Percentiles rank a stretch among this genome's conserved stretches.
Conservation (phyloP, 106 monocot species). For the Alisma plantagoaquatica region DNA sequence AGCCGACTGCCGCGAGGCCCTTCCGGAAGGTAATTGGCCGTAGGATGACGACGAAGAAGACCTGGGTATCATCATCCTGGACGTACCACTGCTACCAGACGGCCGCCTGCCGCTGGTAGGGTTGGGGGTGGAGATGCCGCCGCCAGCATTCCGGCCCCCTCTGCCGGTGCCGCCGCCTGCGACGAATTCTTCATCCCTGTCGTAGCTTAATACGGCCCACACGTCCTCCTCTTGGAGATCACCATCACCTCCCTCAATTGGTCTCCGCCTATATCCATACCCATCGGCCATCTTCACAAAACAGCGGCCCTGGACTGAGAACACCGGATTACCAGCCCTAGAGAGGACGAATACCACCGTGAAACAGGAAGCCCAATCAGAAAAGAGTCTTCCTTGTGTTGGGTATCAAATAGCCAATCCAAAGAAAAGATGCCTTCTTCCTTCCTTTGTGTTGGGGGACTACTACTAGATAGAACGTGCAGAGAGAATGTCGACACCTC, state of each 20-base stretch:
- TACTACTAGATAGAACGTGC: too few relatives aligned
- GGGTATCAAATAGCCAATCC: too few relatives aligned
- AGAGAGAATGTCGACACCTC: too few relatives aligned
- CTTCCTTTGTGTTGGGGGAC: too few relatives aligned
- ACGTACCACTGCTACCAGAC: too few relatives aligned
- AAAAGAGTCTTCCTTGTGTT: too few relatives aligned
- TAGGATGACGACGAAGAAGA: conserved; percentile 2
- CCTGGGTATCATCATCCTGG: conserved; percentile 22
- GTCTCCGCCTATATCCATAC: background rate
- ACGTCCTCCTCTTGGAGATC: conserved; percentile 23
- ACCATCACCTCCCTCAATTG: background rate
- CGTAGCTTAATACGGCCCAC: conserved; percentile 13
- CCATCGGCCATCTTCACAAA: conserved; percentile 1
- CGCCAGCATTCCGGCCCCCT: background rate
- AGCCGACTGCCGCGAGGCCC: conserved; percentile 23
- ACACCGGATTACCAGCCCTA: too few relatives aligned
- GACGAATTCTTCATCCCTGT: conserved; percentile 1
- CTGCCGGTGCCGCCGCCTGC: background rate
- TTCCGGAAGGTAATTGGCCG: background rate
- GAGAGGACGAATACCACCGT: too few relatives aligned
- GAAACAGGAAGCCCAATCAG: too few relatives aligned
- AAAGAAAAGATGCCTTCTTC: too few relatives aligned
- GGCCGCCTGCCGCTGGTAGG: background rate
- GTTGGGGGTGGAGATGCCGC: conserved; percentile 2
- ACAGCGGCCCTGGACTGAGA: too few relatives aligned